phyloP scores from a whole-genome alignment of 768 basidiomycete species.

The Leccinellum luteum region DNA sequence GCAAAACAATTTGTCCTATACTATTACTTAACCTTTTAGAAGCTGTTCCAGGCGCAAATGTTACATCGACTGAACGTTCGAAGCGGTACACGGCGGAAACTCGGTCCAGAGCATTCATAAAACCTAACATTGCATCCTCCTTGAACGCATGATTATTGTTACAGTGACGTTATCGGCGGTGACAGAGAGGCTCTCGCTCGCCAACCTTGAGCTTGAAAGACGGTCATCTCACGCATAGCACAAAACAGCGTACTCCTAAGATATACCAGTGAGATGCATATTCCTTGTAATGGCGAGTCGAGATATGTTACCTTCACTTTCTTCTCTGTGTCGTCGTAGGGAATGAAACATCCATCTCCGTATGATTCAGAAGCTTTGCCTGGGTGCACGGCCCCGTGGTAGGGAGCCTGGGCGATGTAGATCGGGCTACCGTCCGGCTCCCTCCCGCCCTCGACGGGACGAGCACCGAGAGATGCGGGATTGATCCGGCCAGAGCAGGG shows the following conservation, averaged over 20 bases:
- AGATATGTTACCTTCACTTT: conserved; percentile 41
- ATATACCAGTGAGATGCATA: neutral
- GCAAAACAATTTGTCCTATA: too few relatives aligned
- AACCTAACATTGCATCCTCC: neutral
- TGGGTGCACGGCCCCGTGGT: conserved; percentile 52
- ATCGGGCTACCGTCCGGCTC: conserved; percentile 60
- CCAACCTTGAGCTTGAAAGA: neutral
- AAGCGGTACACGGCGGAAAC: neutral
- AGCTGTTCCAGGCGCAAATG: too few relatives aligned
- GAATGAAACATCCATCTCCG: conserved; percentile 56
- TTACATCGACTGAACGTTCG: neutral
- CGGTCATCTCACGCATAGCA: conserved; percentile 31
- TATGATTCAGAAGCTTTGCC: conserved; percentile 59
- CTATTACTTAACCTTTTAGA: too few relatives aligned
- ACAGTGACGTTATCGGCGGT: conserved; percentile 3
- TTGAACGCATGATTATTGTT: conserved; percentile 3
- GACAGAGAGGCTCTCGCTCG: neutral
- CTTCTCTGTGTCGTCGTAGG: conserved; percentile 52
- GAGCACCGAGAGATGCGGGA: conserved; percentile 39
- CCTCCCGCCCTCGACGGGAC: conserved; percentile 65
- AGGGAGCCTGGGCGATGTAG: conserved; percentile 57
- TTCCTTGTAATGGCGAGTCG: neutral
- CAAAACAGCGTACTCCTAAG: conserved; percentile 42
- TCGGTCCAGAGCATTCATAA: neutral
- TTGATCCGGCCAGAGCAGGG: conserved; percentile 44